Conservation (phyloP, 176 grass and related monocot species). For the Rhipidocladum racemiflorum region DNA sequence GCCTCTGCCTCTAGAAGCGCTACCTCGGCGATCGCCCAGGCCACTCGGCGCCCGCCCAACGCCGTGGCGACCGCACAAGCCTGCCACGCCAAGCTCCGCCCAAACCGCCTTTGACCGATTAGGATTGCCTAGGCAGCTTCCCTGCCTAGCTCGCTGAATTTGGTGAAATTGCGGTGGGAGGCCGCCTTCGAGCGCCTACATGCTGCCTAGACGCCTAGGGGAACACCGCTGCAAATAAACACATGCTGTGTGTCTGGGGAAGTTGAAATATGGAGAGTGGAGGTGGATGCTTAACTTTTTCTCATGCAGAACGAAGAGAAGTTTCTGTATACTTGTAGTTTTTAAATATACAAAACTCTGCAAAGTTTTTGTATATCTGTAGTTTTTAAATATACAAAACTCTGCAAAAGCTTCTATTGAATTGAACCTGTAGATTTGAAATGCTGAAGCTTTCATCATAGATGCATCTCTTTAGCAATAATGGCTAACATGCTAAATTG, state of each 20-base stretch:
- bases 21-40: too few species aligned
- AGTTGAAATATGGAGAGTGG: constrained; percentile 4
- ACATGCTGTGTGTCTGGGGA: background rate
- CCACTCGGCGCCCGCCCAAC: too few species aligned
- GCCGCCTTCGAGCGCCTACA: too few species aligned
- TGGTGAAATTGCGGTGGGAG: too few species aligned
- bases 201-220: too few species aligned
- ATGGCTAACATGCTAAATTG: constrained; percentile 29
- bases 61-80: too few species aligned
- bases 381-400: background rate
- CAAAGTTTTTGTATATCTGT: background rate
- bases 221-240: background rate
- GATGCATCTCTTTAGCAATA: constrained; percentile 1
- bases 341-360: background rate
- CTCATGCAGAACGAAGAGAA: background rate
- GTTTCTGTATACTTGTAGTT: background rate
- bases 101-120: too few species aligned
- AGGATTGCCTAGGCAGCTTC: too few species aligned
- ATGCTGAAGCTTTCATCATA: constrained; percentile 5
- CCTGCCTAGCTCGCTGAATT: too few species aligned
- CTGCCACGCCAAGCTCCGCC: too few species aligned
- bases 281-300: background rate
- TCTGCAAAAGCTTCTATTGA: background rate
- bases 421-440: background rate
- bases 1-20: too few species aligned